Evolutionary conservation across 257 asterid species (phyloP), one percentile per base, ranked within the genome.

Genomic region (Fraxinus quadrangulata): DNA sequence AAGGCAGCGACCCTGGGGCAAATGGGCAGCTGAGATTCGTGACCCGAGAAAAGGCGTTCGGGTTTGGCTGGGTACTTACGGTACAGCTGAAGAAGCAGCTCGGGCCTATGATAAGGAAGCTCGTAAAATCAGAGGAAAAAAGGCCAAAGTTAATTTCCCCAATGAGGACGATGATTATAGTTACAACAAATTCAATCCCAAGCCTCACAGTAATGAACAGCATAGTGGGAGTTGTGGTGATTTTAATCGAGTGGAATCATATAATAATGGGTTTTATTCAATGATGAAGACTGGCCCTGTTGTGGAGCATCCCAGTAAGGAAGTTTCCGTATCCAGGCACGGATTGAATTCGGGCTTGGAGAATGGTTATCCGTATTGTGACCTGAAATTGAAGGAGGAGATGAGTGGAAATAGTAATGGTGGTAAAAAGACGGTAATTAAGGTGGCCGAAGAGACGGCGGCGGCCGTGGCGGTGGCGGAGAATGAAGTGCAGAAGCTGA

Each of bases 11-110:
- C 97, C 97, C 0, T 90, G 97, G 98, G 98, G 97, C 3, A 94
- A 94, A 88, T 94, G 97, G 97, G 98, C 98, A 0, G 97, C 98
- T 2, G 98, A 94, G 78, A 94, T 94, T 75, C 96, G 98, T 4
- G 97, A 94, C 79, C 98, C 98, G 16, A 81, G 90, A 59, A 94
- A 94, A 84, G 98, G 98, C 28, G 96, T 88, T 37, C 84, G 98
- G 72, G 97, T 94, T 33, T 94, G 98, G 98, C 80, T 94, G 75
- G 98, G 98, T 24, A 94, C 98, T 1, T 94, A 86, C 83, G 84
- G 76, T 83, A 94, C 97, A 1, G 96, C 97, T 0, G 98, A 94
- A 78, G 96, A 94, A 72, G 98, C 98, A 21, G 98, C 98, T 51
- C 87, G 94, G 17, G 98, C 98, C 17, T 94, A 92, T 78, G 98